Evolutionary conservation across 495 filamentous ascomycete genomes (phyloP).

Genomic region (Penicillium cinerascens): DNA sequence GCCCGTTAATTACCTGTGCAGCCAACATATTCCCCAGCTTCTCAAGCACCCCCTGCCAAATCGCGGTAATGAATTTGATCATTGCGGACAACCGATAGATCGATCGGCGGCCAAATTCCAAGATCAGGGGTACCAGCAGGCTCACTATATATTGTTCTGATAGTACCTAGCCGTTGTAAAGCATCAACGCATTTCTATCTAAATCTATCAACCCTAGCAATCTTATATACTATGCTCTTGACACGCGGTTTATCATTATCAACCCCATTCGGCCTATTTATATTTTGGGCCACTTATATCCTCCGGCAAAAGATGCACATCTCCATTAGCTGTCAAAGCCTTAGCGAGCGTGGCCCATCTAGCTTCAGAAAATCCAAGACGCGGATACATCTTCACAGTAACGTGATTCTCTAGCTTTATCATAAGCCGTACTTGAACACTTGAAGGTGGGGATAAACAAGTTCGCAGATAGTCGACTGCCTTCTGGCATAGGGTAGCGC

Average conservation of each 20-base stretch:
- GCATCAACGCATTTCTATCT: no score
- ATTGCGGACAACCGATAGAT: no score
- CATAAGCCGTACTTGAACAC: slow-evolving; percentile 26
- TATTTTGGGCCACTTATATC: slow-evolving; percentile 24
- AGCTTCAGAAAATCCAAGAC: slow-evolving; percentile 28
- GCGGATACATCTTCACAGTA: slow-evolving; percentile 26
- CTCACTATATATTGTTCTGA: no score
- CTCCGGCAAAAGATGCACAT: slow-evolving; percentile 27
- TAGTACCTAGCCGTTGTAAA: no score
- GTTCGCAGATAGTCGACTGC: slow-evolving; percentile 23
- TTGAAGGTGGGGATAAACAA: slow-evolving; percentile 9
- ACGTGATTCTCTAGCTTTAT: slow-evolving; percentile 29
- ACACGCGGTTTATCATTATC: slow-evolving; percentile 10
- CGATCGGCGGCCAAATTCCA: no score
- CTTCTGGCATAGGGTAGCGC: slow-evolving; percentile 28
- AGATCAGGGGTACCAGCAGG: no score
- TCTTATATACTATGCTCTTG: no score
- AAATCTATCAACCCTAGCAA: no score
- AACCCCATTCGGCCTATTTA: slow-evolving; percentile 14
- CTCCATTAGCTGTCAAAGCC: slow-evolving; percentile 33
- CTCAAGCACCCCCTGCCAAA: no score
- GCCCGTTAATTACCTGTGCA: no score
- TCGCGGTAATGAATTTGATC: no score
- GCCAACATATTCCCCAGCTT: no score
- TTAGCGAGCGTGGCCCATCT: slow-evolving; percentile 31